phyloP scores from a whole-genome alignment of 345 rosid species.

The Luvunga scandens region DNA sequence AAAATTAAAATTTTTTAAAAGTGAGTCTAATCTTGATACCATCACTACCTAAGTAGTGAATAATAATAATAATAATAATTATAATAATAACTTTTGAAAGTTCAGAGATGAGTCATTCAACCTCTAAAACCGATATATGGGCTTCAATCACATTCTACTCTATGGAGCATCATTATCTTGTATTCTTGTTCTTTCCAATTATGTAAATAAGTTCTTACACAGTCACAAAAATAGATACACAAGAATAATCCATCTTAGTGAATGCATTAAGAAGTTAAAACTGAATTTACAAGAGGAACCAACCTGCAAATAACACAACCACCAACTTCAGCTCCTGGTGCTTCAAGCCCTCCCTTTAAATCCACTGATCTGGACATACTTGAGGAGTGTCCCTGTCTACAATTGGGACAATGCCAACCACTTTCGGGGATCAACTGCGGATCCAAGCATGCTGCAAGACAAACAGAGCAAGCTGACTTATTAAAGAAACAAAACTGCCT shows the following conservation, averaged over 20 bases:
- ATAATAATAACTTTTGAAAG: not conserved
- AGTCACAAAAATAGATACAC: conserved; percentile 3
- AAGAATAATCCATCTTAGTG: not conserved
- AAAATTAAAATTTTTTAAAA: too few species aligned
- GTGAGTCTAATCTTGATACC: not conserved
- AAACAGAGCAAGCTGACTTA: conserved; percentile 24
- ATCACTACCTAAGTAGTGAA: not conserved
- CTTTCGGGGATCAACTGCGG: conserved; percentile 59
- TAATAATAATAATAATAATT: not conserved
- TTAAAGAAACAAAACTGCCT: not conserved
- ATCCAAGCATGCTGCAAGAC: conserved; percentile 78
- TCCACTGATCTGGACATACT: conserved; percentile 47
- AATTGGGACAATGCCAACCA: conserved; percentile 77
- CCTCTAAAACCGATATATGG: conserved; percentile 1
- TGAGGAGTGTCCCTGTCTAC: conserved; percentile 51
- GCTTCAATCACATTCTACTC: not conserved
- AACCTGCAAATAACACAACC: conserved; percentile 98
- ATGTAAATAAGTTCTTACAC: not conserved
- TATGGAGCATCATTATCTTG: not conserved
- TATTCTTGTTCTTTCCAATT: not conserved
- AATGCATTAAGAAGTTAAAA: not conserved
- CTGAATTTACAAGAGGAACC: conserved; percentile 9
- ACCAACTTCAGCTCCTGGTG: conserved; percentile 77
- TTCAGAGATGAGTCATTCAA: not conserved
- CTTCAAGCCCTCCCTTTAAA: conserved; percentile 67